phyloP scores from a whole-genome alignment of 441 rosid species.

The Mallotus repandus region DNA sequence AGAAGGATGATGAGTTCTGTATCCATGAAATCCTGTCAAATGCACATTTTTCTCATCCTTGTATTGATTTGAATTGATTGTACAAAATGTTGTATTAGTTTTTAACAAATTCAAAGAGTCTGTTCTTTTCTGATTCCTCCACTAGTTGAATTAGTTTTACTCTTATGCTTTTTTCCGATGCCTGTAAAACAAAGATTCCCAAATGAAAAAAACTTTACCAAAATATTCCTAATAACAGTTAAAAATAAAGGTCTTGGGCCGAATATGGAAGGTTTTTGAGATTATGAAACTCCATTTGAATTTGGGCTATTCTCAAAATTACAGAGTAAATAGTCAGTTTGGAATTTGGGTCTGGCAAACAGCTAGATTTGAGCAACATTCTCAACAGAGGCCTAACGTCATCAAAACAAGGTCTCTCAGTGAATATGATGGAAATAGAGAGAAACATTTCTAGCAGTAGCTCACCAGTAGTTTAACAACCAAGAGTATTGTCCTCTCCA shows the following conservation, averaged over 20 bases:
- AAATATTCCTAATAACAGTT: too few relatives aligned
- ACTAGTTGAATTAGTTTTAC: conserved; percentile 42
- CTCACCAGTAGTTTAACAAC: conserved; percentile 38
- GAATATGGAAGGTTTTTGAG: background rate
- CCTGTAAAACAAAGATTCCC: conserved; percentile 29
- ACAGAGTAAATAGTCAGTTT: background rate
- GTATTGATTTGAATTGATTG: background rate
- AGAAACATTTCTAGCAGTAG: background rate
- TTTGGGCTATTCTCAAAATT: background rate
- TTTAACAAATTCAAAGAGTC: background rate
- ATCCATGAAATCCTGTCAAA: too few relatives aligned
- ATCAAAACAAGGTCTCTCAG: background rate
- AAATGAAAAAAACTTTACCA: background rate
- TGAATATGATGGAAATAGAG: background rate
- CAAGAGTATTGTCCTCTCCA: conserved; percentile 30
- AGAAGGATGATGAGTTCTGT: too few relatives aligned
- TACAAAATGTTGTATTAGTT: background rate
- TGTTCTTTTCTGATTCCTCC: conserved; percentile 7
- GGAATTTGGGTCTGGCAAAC: too few relatives aligned
- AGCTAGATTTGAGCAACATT: too few relatives aligned
- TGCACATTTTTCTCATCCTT: too few relatives aligned
- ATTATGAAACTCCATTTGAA: too few relatives aligned
- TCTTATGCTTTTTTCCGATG: conserved; percentile 40
- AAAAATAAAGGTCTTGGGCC: background rate
- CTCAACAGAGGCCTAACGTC: background rate